These are phyloP conservation scores for Aegle marmelos DNA, from an alignment of 345 rosid species.

Conservation along the genomic window DNA sequence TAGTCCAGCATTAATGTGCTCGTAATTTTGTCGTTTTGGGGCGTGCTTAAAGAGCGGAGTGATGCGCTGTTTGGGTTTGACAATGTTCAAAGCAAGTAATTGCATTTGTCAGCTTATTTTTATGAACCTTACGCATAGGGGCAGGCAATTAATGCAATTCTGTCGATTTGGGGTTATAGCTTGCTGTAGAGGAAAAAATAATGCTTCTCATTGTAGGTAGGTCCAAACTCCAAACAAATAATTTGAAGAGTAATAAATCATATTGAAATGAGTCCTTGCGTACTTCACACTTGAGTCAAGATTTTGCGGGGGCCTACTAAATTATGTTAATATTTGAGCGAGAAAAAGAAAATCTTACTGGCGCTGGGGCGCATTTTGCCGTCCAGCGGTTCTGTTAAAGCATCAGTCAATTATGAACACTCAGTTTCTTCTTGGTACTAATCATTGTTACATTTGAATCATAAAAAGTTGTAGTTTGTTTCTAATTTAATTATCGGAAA, in stretches of 20 bases:
- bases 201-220: not conserved
- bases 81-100: not conserved
- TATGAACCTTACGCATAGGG: not conserved
- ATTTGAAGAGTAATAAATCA: not conserved
- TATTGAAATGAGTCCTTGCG: no score
- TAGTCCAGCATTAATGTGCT: not conserved
- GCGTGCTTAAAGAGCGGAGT: not conserved
- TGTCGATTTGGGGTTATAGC: not conserved
- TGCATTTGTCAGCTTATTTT: not conserved
- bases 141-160: constrained; percentile 2
- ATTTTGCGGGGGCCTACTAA: no score
- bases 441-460: no score
- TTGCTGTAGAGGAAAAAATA: not conserved
- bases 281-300: no score
- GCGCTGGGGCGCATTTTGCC: no score
- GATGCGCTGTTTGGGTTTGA: not conserved
- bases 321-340: no score
- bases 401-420: no score
- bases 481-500: no score
- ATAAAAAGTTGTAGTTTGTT: no score
- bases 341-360: no score
- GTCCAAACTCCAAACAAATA: not conserved
- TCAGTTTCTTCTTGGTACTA: no score
- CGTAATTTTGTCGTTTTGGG: not conserved
- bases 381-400: no score